These are phyloP conservation scores for Alternaria burnsii DNA, from an alignment of 2,329 filamentous ascomycete genomes.

Conservation along the genomic window DNA sequence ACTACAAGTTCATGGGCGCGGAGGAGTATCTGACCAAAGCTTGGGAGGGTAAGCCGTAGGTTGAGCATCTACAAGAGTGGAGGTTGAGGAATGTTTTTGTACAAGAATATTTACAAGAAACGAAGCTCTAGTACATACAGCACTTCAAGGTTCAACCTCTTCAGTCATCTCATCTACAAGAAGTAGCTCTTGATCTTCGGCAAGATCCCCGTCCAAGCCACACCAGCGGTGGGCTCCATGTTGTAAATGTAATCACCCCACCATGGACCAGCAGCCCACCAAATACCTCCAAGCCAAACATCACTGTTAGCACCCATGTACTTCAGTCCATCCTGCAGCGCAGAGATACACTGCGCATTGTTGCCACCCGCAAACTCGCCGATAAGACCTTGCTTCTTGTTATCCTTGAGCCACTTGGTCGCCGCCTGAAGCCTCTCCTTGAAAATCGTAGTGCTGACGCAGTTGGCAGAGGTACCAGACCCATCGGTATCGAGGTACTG, in stretches of 20 bases:
- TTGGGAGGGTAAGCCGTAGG: slow-evolving; percentile 52
- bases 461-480: slow-evolving; percentile 60
- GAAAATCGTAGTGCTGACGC: slow-evolving; percentile 64
- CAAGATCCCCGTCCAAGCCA: slow-evolving; percentile 51
- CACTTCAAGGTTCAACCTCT: background rate
- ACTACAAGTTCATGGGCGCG: slow-evolving; percentile 54
- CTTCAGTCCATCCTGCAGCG: slow-evolving; percentile 59
- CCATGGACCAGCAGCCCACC: slow-evolving; percentile 66
- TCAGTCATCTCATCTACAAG: slow-evolving; percentile 11
- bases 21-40: slow-evolving; percentile 55
- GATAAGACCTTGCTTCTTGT: slow-evolving; percentile 62
- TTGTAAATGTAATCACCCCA: slow-evolving; percentile 59
- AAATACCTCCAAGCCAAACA: slow-evolving; percentile 63
- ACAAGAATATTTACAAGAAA: background rate
- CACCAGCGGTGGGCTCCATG: slow-evolving; percentile 60
- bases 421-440: slow-evolving; percentile 60
- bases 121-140: slow-evolving; percentile 18
- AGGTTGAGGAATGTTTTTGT: background rate
- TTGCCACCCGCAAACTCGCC: slow-evolving; percentile 65
- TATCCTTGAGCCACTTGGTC: slow-evolving; percentile 63
- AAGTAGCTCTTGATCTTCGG: slow-evolving; percentile 51
- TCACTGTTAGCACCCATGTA: slow-evolving; percentile 60
- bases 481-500: slow-evolving; percentile 68
- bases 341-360: slow-evolving; percentile 60
- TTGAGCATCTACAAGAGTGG: background rate